Conservation (phyloP, 2,329 filamentous ascomycete genomes). For the Aspergillus brasiliensis region DNA sequence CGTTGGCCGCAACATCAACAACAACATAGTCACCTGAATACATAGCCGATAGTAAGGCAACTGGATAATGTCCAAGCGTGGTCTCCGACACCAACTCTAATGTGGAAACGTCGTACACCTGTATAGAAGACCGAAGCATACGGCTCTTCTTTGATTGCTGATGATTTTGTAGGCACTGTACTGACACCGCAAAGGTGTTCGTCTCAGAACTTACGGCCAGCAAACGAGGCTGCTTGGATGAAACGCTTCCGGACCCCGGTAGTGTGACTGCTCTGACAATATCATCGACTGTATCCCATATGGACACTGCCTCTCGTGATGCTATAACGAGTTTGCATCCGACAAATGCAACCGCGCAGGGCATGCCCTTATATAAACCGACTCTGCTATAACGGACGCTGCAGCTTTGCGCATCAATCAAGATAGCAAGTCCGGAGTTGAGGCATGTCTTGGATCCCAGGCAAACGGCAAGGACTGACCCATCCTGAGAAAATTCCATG, state of each 20-base stretch:
- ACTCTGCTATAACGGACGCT: constrained; percentile 67
- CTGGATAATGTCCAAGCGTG: constrained; percentile 59
- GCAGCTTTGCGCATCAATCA: constrained; percentile 74
- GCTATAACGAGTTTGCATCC: constrained; percentile 74
- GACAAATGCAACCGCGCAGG: constrained; percentile 71
- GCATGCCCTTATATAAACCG: constrained; percentile 65
- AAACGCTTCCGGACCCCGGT: constrained; percentile 41
- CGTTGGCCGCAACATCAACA: constrained; percentile 73
- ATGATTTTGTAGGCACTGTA: constrained; percentile 33
- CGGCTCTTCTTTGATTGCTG: constrained; percentile 49
- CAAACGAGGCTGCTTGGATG: constrained; percentile 24
- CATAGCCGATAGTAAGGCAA: constrained; percentile 66
- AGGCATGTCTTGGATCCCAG: constrained; percentile 43
- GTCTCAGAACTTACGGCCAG: constrained; percentile 71
- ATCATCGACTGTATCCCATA: constrained; percentile 84
- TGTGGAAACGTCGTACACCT: constrained; percentile 67
- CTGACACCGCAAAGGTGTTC: constrained; percentile 66
- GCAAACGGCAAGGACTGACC: constrained; percentile 73
- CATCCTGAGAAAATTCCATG: constrained; percentile 79
- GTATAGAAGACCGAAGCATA: constrained; percentile 51
- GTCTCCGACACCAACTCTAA: constrained; percentile 61
- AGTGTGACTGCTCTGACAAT: constrained; percentile 68
- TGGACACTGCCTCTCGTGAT: constrained; percentile 66
- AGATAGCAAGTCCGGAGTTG: constrained; percentile 66
- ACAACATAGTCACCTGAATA: constrained; percentile 72